Percentiles rank a stretch among this genome's conserved stretches.
phyloP scores from a whole-genome alignment of 805 yeast species.

The Debaryomyces prosopidis region DNA sequence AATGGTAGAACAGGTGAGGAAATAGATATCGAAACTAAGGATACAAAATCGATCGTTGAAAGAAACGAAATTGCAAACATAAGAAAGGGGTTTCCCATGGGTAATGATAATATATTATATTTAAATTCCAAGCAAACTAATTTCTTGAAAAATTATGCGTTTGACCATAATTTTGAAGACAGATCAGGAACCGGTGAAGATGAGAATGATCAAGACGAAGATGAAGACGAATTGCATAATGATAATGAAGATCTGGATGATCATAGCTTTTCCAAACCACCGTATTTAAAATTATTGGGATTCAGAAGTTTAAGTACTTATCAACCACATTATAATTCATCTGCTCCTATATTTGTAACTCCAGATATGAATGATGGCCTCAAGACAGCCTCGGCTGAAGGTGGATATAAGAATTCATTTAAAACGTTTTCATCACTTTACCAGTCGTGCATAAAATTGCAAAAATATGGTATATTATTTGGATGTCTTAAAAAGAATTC shows the following conservation, averaged over 20 bases:
- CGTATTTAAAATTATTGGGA: constrained; percentile 66
- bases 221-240: constrained; percentile 13
- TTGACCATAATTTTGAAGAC: constrained; percentile 25
- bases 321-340: constrained; percentile 51
- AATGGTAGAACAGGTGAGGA: constrained; percentile 46
- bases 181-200: constrained; percentile 7
- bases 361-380: constrained; percentile 56
- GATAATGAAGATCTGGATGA: constrained; percentile 13
- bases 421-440: constrained; percentile 68
- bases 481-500: constrained; percentile 59
- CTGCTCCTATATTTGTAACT: constrained; percentile 61
- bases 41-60: constrained; percentile 27
- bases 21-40: constrained; percentile 48
- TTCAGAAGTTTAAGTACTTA: constrained; percentile 52
- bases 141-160: constrained; percentile 31
- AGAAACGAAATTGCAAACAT: constrained; percentile 34
- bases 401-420: constrained; percentile 59
- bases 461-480: constrained; percentile 69
- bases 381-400: constrained; percentile 22
- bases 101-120: constrained; percentile 23
- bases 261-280: constrained; percentile 26
- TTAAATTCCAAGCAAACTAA: constrained; percentile 24
- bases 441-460: constrained; percentile 51
- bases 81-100: constrained; percentile 29
- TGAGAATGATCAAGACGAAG: constrained; percentile 9